Conservation (phyloP, 2,329 filamentous ascomycete species). For the Fusarium pseudoanthophilum region DNA sequence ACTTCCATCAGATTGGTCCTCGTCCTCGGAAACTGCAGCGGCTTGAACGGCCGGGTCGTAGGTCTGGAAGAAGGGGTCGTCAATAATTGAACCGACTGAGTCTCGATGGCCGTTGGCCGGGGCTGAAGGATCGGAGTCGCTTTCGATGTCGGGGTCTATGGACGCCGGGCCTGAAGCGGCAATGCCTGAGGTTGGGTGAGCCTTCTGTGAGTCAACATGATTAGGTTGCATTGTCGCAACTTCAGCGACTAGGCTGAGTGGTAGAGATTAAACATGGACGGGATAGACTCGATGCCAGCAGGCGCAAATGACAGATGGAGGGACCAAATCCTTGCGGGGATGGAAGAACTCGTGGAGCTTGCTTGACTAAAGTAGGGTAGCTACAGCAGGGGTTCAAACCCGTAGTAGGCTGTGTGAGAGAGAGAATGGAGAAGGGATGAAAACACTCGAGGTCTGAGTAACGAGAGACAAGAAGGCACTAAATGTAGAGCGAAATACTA, state of each 20-base stretch:
- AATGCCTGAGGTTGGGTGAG: constrained; percentile 42
- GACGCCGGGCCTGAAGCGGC: constrained; percentile 29
- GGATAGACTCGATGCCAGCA: constrained; percentile 26
- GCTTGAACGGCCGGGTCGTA: constrained; percentile 51
- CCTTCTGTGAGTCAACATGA: constrained; percentile 41
- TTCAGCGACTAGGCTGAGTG: constrained; percentile 43
- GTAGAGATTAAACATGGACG: constrained; percentile 41
- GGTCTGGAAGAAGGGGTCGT: constrained; percentile 66
- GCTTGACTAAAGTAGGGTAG: constrained; percentile 11
- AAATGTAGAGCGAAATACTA: constrained; percentile 17
- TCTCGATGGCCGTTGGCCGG: constrained; percentile 51
- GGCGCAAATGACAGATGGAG: constrained; percentile 27
- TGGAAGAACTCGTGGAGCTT: constrained; percentile 40
- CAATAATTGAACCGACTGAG: constrained; percentile 64
- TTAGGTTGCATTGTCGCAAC: constrained; percentile 46
- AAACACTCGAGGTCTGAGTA: constrained; percentile 17
- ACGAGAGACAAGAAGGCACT: constrained; percentile 26
- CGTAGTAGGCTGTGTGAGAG: not conserved
- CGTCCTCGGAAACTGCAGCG: constrained; percentile 41
- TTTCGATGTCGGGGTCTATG: constrained; percentile 42
- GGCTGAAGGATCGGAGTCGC: constrained; percentile 32
- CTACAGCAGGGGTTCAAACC: constrained; percentile 15
- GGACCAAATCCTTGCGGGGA: constrained; percentile 32
- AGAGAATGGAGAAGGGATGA: constrained; percentile 9
- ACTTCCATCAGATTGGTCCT: constrained; percentile 39